Conservation (phyloP, 176 grass and related monocot genomes). For the bread wheat (Triticum aestivum) region DNA sequence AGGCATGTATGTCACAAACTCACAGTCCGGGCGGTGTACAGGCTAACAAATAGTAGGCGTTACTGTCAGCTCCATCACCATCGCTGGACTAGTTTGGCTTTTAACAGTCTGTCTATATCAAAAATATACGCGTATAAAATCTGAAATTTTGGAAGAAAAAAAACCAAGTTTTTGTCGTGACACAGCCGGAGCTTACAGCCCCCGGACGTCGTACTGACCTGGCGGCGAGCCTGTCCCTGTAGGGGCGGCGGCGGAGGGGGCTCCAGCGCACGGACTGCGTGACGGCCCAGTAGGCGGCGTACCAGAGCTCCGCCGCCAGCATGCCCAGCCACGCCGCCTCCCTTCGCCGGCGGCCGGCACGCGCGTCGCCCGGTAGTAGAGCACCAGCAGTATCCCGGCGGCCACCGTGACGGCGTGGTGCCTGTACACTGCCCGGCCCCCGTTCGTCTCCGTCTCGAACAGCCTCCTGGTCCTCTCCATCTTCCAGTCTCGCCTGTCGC, state of each 20-base stretch:
- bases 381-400: no score
- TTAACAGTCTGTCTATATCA: neutral
- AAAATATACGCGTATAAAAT: neutral
- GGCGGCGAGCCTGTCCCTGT: constrained; percentile 52
- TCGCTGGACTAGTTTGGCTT: neutral
- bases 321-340: no score
- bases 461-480: constrained; percentile 16
- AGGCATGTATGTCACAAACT: neutral
- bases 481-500: neutral
- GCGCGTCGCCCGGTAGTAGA: no score
- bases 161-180: no score
- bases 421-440: constrained; percentile 36
- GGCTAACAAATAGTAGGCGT: neutral
- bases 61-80: neutral
- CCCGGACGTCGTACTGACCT: constrained; percentile 31
- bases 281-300: no score
- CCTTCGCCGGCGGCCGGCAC: no score
- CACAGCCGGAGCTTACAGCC: no score
- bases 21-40: neutral
- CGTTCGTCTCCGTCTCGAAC: constrained; percentile 47
- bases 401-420: neutral
- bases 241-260: no score
- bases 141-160: neutral
- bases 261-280: no score
- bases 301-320: no score